Base-by-base conservation (phyloP, 371 early-diverging fungal species). In the Rhizopus stolonifer region DNA sequence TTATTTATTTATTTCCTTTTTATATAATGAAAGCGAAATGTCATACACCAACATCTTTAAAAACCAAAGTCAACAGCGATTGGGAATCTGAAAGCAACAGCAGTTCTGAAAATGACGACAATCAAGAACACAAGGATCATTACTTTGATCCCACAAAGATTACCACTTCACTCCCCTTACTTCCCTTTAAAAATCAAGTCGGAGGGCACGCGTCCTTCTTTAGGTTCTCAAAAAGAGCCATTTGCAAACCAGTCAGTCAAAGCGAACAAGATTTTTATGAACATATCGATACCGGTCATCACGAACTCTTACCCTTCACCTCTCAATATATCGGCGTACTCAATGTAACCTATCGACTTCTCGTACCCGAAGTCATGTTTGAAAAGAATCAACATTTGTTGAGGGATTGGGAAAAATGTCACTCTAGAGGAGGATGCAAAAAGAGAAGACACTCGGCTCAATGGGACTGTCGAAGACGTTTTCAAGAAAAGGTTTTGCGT, bases 291-390 rank as follows among this genome's bases (percentile, higher is more conserved):
- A 64, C 76, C 19, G 65, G 80, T 23, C 90, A 92, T 57, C 90
- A 92, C 4, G 83, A 90, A 50, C 72, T 97, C 21, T 68, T 89
- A 36, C 87, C 84, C 2, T 98, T 94, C 64, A 86, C 91, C 14
- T 90, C 96, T 6, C 87, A 87, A 31, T 98, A 95, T 64, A 70
- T 95, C 57, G 97, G 98, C 15, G 88, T 93, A 0, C 76, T 98
- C 22, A 97, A 95, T 64, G 95, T 97, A 49, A 91, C 91, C 3
- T 93, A 90, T 57, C 74, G 81, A 15, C 61, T 63, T 11, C 32
- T 58, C 5, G 72, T 82, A 2, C 88, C 88, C 2, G 85, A 82
- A 64, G 87, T 92, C 14, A 74, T 88, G 9, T 80, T 92, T 48
- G 89, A 89, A 59, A 84, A 91, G 56, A 91, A 92, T 52, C 68